Evolutionary conservation across 179 eudicot genomes (phyloP), one percentile per base, ranked within the genome.

Genomic region (Spergularia azorica): DNA sequence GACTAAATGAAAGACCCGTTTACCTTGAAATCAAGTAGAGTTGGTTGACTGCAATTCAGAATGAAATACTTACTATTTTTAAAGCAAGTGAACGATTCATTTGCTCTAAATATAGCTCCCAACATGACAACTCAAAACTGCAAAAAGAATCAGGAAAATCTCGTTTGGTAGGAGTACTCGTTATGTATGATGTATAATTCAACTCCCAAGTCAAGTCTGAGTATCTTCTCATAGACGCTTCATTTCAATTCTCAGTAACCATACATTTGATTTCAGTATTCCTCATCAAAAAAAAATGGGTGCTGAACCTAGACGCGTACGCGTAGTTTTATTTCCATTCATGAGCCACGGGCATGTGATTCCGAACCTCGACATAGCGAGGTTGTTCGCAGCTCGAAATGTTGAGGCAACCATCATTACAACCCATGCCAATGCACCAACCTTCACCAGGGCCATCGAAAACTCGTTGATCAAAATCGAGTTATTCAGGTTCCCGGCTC

Each of bases 331-430:
- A 66, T 84, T 90, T 55, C 91, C 93, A 2, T 38, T 83, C 36
- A 70, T 80, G 84, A 87, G 87, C 36, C 83, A 83, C 46, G 92
- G 92, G 71, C 92, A 90, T 75, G 85, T 89, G 89, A 85, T 90
- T 41, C 95, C 92, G 20, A 58, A 71, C 55, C 75, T 89, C 5
- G 90, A 90, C 82, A 85, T 87, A 52, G 91, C 91, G 6, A 83
- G 81, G 54, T 81, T 89, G 2, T 86, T 90, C 32, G 62, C 82
- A 41, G 68, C 87, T 11, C 88, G 78, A 0, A 84, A 81, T 9
- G 80, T 87, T 9, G 76, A 70, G 43, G 62, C 85, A n/a, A 87
- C 92, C 67, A 83, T 91, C 18, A 81, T 87, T 77, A 82, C 89
- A 38, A 90, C 92, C 59, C 90, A 86, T 11, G 75, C 68, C 5